These are phyloP conservation scores for Neurospora sp. DNA, from an alignment of 495 filamentous ascomycete species.

Conservation along the genomic window DNA sequence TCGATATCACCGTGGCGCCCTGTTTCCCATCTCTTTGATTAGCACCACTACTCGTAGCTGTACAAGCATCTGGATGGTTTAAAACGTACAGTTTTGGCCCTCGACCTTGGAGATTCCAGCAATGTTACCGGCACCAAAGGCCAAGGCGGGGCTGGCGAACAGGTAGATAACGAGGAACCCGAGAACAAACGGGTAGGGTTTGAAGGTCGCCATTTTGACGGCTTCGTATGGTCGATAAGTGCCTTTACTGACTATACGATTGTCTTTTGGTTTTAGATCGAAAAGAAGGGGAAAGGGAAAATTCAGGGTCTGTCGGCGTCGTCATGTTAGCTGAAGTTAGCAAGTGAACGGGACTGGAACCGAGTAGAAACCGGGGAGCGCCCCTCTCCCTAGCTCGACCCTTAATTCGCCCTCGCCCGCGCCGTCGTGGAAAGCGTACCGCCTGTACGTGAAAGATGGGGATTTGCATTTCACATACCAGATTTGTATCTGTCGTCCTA, in stretches of 20 bases:
- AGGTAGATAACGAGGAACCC: slow-evolving; percentile 48
- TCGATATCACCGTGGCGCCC: slow-evolving; percentile 95
- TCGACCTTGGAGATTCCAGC: slow-evolving; percentile 64
- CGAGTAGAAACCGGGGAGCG: background rate
- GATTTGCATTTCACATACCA: background rate
- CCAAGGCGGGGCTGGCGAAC: slow-evolving; percentile 53
- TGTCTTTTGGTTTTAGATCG: background rate
- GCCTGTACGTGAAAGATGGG: background rate
- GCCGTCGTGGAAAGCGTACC: background rate
- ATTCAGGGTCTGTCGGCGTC: background rate
- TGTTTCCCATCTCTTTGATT: slow-evolving; percentile 8
- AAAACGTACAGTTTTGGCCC: slow-evolving; percentile 58
- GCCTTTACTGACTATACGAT: background rate
- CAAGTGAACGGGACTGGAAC: background rate
- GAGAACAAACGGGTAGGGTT: slow-evolving; percentile 32
- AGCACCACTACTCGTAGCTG: background rate
- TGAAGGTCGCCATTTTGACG: slow-evolving; percentile 30
- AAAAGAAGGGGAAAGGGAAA: background rate
- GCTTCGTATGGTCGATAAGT: background rate
- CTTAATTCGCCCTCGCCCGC: background rate
- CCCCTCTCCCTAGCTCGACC: background rate
- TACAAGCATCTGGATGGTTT: too few relatives aligned
- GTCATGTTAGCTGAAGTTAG: background rate
- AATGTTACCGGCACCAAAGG: slow-evolving; percentile 86
- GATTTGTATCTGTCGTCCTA: background rate